These are phyloP conservation scores for Lactifluus rugatus DNA, from an alignment of 768 basidiomycete species.

Conservation along the genomic window DNA sequence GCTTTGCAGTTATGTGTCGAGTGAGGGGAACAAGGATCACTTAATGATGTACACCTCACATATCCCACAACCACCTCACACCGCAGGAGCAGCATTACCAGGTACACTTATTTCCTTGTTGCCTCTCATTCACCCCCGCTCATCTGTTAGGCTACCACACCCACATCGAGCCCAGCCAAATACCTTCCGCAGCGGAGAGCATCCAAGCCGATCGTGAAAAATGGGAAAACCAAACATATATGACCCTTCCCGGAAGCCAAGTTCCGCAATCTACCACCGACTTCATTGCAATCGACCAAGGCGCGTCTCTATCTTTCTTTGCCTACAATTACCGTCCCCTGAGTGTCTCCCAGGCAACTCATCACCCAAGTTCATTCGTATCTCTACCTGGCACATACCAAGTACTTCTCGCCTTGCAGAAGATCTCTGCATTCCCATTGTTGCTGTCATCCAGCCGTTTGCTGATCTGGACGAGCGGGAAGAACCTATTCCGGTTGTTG, in stretches of 20 bases:
- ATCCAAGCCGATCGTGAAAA: slow-evolving; percentile 69
- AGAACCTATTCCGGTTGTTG: slow-evolving; percentile 70
- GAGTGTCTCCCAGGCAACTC: slow-evolving; percentile 55
- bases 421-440: slow-evolving; percentile 79
- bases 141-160: slow-evolving; percentile 53
- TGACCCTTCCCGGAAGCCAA: slow-evolving; percentile 50
- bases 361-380: slow-evolving; percentile 80
- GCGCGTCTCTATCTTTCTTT: slow-evolving; percentile 25
- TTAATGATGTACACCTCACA: not conserved
- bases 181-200: slow-evolving; percentile 82
- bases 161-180: slow-evolving; percentile 77
- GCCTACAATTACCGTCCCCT: not conserved
- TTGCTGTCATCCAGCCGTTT: slow-evolving; percentile 83
- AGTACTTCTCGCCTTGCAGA: slow-evolving; percentile 65
- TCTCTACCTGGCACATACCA: slow-evolving; percentile 87
- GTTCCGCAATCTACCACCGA: slow-evolving; percentile 83
- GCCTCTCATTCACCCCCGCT: not conserved
- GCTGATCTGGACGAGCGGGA: slow-evolving; percentile 70
- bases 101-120: not conserved
- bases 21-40: too few species aligned
- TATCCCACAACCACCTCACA: slow-evolving; percentile 20
- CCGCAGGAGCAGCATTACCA: slow-evolving; percentile 11
- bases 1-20: too few species aligned
- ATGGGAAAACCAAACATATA: slow-evolving; percentile 66
- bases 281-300: slow-evolving; percentile 88